Evolutionary conservation across 441 rosid species (phyloP), one percentile per base, ranked within the genome.

Genomic region (Hypseocharis bilobata): DNA sequence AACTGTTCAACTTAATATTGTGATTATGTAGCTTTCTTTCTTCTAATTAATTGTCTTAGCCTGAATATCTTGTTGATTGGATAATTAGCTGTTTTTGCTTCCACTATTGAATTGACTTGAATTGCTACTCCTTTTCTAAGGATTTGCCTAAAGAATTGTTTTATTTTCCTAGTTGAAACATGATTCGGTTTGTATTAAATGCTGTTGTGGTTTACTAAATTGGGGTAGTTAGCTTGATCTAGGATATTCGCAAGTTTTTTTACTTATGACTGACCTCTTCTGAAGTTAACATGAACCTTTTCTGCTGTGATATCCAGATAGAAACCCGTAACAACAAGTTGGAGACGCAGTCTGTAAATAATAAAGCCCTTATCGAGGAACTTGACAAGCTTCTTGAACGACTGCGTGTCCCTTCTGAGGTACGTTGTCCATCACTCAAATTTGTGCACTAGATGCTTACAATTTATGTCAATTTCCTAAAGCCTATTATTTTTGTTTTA

Each of bases 271-370:
- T 62, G 47, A 47, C 54, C 42, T 68, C 63, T 62, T 44, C 56
- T 36, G 57, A 59, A 62, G 54, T 42, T 47, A 65, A 34, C 54
- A 17, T 56, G 16, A 54, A 27, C 42, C 36, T 68, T 23, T 71
- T 66, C 19, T 63, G 67, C 38, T 61, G 40, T 73, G 69, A 66
- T 76, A 44, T 85, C 61, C 94, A 94, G 99, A 91, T 94, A 74
- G 98, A 94, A 84, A 89, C 80, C 29, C 92, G 98, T 70, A 94
- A 91, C 80, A 94, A 91, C 86, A 91, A 86, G 72, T 79, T 94
- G 78, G 99, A 89, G 84, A 88, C 86, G 94, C 96, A 91, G 70
- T 89, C 96, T 80, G 96, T 88, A 62, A 94, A 88, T 82, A 91
- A 87, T 70, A 87, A 82, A 75, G 81, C 94, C 63, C 96, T 94